Base-by-base conservation (phyloP, 2,329 filamentous ascomycete genomes). In the Penicillium fuscoglaucum region DNA sequence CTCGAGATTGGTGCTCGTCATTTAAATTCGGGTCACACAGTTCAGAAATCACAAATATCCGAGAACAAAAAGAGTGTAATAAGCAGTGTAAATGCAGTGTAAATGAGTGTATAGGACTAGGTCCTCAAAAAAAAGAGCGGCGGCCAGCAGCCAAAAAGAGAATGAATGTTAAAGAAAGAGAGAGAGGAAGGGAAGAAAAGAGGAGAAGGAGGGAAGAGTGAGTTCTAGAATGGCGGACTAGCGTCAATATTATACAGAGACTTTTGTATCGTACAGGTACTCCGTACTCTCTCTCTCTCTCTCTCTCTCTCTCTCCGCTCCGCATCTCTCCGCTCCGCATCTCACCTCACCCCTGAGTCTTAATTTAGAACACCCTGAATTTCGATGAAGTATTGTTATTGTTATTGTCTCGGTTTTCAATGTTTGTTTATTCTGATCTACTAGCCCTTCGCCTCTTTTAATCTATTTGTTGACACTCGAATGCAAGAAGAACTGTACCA, bases 101-200 rank as follows among this genome's bases (percentile, higher is more conserved):
- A 41, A 50, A 39, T 19, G 53, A 57, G 45, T 57, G 47, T 44
- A 44, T 51, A 44, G 61, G 65, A 59, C 54, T 21, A 49, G 37
- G 63, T 58, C 62, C 64, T 59, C 55, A 50, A 65, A 68, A 68
- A 68, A 31, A 68, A 55, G 66, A 72, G 61, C 59, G 70, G 64
- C 61, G 64, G 68, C 64, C 62, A 66, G 58, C 61, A 62, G 64
- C 65, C 61, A 66, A 52, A 52, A 55, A 60, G 57, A 46, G 62
- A 59, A 58, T 62, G 66, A 61, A 61, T 54, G 54, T 49, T 55
- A 44, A 37, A 59, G 49, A 60, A 21, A 21, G 57, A 59, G 35
- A 60, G 57, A 55, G 39, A 59, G 50, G 60, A 57, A 19, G 10
- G 53, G 52, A 61, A 60, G 62, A 61, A 57, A 61, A 66, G 62